Conservation (phyloP, 306 rosid species). For the Cucumis hystrix region DNA sequence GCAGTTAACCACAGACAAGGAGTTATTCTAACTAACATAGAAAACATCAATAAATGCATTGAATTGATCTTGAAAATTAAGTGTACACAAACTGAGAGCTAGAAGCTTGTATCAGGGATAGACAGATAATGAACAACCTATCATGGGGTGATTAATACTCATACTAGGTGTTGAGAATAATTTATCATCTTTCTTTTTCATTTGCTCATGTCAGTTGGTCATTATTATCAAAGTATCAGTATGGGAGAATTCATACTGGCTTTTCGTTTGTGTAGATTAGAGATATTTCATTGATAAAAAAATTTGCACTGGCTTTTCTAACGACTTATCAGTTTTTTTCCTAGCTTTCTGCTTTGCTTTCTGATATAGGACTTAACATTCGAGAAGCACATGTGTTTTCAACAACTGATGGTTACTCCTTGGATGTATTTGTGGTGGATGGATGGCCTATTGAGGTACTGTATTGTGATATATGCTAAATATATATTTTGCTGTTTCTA, state of each 20-base stretch:
- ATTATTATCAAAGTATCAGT: background rate
- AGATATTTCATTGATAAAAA: too few relatives aligned
- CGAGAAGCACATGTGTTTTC: slow-evolving; percentile 63
- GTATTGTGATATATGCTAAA: background rate
- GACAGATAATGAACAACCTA: background rate
- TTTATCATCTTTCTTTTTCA: background rate
- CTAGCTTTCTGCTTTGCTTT: slow-evolving; percentile 50
- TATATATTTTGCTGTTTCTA: background rate
- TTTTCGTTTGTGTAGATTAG: background rate
- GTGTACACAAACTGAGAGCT: background rate
- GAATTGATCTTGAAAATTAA: background rate
- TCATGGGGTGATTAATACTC: background rate
- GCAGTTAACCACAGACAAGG: background rate
- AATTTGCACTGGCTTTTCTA: slow-evolving; percentile 6
- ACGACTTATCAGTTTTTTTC: slow-evolving; percentile 19
- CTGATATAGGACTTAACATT: slow-evolving; percentile 53
- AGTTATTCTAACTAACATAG: background rate
- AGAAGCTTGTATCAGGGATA: background rate
- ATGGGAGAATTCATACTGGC: background rate
- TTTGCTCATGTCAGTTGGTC: background rate
- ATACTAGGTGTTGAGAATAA: background rate
- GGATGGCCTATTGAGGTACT: slow-evolving; percentile 60
- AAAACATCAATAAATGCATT: background rate
- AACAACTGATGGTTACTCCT: slow-evolving; percentile 48
- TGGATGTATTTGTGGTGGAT: slow-evolving; percentile 50